Conservation (phyloP, 495 filamentous ascomycete species). For the Aspergillus indologenus region DNA sequence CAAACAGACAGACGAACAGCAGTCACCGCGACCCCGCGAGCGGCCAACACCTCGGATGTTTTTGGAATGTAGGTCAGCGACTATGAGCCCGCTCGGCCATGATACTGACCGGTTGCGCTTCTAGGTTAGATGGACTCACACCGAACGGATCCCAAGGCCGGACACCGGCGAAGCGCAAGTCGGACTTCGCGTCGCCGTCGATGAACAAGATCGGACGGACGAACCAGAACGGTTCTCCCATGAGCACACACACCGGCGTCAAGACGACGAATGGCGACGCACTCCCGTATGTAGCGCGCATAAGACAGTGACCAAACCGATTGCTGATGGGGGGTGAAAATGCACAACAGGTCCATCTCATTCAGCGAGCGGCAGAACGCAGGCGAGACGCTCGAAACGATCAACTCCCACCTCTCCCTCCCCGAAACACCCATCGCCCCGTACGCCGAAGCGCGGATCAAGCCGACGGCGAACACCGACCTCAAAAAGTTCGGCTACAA, state of each 20-base stretch:
- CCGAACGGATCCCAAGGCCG: conserved; percentile 65
- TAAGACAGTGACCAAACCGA: not conserved
- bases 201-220: conserved; percentile 50
- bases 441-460: conserved; percentile 71
- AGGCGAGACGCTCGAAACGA: conserved; percentile 75
- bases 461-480: conserved; percentile 77
- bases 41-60: conserved; percentile 60
- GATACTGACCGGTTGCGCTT: not conserved
- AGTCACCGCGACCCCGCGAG: conserved; percentile 61
- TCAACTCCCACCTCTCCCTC: conserved; percentile 71
- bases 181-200: conserved; percentile 55
- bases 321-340: conserved; percentile 21
- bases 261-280: conserved; percentile 26
- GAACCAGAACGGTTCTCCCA: conserved; percentile 33
- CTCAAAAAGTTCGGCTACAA: conserved; percentile 87
- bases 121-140: conserved; percentile 75
- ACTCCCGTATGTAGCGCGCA: conserved; percentile 28
- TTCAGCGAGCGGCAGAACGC: conserved; percentile 71
- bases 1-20: conserved; percentile 59
- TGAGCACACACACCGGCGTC: conserved; percentile 24
- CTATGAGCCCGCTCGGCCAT: no score
- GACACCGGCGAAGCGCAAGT: conserved; percentile 60
- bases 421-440: conserved; percentile 72
- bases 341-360: conserved; percentile 43
- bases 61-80: conserved; percentile 69